Evolutionary conservation across 2,329 filamentous ascomycete species (phyloP).

Genomic region (Scolecobasidium constrictum): DNA sequence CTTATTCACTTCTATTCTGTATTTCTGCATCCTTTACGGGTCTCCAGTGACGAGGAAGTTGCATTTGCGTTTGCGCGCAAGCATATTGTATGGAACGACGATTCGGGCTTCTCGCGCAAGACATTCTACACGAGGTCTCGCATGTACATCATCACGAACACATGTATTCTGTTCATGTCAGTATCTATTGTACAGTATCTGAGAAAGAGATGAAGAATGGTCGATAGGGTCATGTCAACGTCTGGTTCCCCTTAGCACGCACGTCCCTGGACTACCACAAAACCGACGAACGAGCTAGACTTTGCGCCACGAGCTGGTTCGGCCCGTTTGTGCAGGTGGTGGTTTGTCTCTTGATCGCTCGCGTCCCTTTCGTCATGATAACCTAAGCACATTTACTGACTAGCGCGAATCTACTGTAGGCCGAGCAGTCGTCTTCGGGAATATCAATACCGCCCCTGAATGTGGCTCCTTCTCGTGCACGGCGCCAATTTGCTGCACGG

Average conservation of each 20-base stretch:
- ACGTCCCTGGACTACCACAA: too few species aligned
- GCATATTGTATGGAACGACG: not conserved
- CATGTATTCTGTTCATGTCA: not conserved
- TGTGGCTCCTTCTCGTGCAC: conserved; percentile 74
- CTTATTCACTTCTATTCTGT: conserved; percentile 3
- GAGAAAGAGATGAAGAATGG: not conserved
- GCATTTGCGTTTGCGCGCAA: not conserved
- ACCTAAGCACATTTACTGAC: too few species aligned
- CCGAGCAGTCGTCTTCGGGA: conserved; percentile 20
- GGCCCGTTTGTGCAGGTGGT: too few species aligned
- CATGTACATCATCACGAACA: not conserved
- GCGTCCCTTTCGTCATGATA: too few species aligned
- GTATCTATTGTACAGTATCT: not conserved
- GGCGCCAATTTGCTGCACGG: conserved; percentile 80
- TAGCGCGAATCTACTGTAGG: not conserved
- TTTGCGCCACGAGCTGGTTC: too few species aligned
- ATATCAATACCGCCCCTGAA: conserved; percentile 64
- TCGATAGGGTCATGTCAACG: not conserved
- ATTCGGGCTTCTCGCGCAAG: too few species aligned
- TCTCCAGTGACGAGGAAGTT: not conserved
- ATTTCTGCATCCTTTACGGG: not conserved
- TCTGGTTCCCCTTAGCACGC: too few species aligned
- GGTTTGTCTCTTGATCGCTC: too few species aligned
- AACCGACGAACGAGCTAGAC: too few species aligned
- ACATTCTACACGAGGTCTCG: too few species aligned